Conservation (phyloP, 495 filamentous ascomycete species). For the Penicillium cosmopolitanum region DNA sequence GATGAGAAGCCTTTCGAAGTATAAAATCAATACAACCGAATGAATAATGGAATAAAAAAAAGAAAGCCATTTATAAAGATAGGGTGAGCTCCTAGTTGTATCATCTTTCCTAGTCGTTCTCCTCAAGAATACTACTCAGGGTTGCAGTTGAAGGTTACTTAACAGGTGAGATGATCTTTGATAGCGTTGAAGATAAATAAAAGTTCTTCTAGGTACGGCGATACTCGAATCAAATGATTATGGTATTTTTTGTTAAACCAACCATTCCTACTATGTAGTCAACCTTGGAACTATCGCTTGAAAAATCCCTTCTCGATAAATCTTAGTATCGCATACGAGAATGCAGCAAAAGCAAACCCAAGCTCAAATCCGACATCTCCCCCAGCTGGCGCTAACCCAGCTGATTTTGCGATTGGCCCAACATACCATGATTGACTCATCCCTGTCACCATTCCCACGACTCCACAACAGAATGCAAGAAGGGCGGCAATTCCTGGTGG, state of each 20-base stretch:
- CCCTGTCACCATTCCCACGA: constrained; percentile 52
- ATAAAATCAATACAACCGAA: not conserved
- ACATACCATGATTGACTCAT: constrained; percentile 61
- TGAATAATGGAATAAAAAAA: not conserved
- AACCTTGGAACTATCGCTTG: not conserved
- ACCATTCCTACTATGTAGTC: not conserved
- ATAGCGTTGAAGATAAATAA: too few species aligned
- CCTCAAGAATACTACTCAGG: too few species aligned
- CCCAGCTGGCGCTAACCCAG: constrained; percentile 31
- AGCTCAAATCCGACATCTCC: constrained; percentile 64
- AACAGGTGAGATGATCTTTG: too few species aligned
- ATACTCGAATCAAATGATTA: not conserved
- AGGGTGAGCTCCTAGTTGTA: too few species aligned
- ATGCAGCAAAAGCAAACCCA: constrained; percentile 50
- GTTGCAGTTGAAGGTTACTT: too few species aligned
- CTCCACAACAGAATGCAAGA: constrained; percentile 25
- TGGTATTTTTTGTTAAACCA: not conserved
- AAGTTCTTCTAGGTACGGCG: too few species aligned
- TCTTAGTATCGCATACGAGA: constrained; percentile 42
- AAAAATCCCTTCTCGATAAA: constrained; percentile 15
- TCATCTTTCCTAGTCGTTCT: too few species aligned
- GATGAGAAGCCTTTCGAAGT: constrained; percentile 15
- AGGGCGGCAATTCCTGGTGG: constrained; percentile 54
- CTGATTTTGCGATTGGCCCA: constrained; percentile 53
- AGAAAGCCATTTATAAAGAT: not conserved